Base-by-base conservation (phyloP, 2,329 filamentous ascomycete genomes). In the Stachybotrys chlorohalonatus region DNA sequence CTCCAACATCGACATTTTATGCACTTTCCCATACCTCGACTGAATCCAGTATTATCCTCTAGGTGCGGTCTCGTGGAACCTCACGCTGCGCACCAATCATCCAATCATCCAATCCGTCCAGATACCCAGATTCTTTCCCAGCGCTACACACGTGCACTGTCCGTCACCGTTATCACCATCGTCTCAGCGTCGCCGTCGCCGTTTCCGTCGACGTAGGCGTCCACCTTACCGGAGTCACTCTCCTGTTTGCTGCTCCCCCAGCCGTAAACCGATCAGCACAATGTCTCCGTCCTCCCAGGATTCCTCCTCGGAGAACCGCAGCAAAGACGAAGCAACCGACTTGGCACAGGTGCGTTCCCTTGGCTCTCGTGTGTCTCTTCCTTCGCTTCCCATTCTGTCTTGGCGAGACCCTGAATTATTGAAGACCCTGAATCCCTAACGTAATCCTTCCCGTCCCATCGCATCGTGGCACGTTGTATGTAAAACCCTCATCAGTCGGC, bases 381-480 rank as follows among this genome's bases (percentile, higher is more conserved):
- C 9, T 48, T 48, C 47, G 9, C n/a, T 48, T 16, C 47, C n/a
- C 7, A 8, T 16, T 9, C 47, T 6, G 8, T n/a, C n/a, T 48
- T 42, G 36, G 13, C 8, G 13, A 42, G 36, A 42, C 36, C 36
- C 36, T 42, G 36, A 42, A 42, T 42, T 42, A 9, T 42, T 9
- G 13, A 42, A 13, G 36, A 42, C 36, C 36, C 36, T 42, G 8
- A 42, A 42, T 42, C 8, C 36, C 36, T 13, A 9, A 42, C 9
- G 13, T 16, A 31, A 31, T 50, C 53, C 51, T 52, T 52, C 11
- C 15, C 48, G 31, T 17, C 24, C 48, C 36, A 54, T 51, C 47
- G 17, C 56, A 47, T 55, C 48, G 45, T 49, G 49, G 53, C 48
- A 24, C 47, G 47, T 47, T 24, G 17, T 50, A 57, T 49, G 47